Percentiles rank a stretch among this genome's conserved stretches.
Conservation (phyloP, 768 basidiomycete genomes). For the Lentinula guzmanii region DNA sequence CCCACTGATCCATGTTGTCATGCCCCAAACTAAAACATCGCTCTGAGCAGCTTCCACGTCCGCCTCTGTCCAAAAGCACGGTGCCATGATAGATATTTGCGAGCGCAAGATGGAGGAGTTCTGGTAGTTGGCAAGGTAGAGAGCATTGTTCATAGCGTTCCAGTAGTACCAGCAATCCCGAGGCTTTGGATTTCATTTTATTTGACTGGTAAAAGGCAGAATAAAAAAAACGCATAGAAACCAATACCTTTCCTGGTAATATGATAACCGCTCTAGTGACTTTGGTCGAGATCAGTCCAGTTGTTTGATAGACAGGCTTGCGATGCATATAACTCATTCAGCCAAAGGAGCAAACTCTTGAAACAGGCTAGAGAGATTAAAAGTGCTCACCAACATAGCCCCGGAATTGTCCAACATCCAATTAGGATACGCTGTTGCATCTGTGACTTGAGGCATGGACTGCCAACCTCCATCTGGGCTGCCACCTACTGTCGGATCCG, state of each 20-base stretch:
- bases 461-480: constrained; percentile 4
- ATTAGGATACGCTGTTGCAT: constrained; percentile 6
- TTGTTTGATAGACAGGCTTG: constrained; percentile 8
- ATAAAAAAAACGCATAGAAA: not conserved
- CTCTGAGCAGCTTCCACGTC: constrained; percentile 1
- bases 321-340: not conserved
- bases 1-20: constrained; percentile 7
- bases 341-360: too few species aligned
- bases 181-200: not conserved
- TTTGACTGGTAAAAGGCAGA: too few species aligned
- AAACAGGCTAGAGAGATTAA: not conserved
- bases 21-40: constrained; percentile 2
- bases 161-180: constrained; percentile 11
- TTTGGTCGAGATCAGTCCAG: constrained; percentile 2
- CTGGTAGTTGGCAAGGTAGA: not conserved
- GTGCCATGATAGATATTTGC: constrained; percentile 9
- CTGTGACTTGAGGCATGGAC: constrained; percentile 1
- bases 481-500: constrained; percentile 4
- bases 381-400: not conserved
- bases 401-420: constrained; percentile 2
- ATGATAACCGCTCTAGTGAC: constrained; percentile 8
- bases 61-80: constrained; percentile 5
- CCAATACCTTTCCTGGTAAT: constrained; percentile 4
- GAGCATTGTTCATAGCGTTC: constrained; percentile 7
- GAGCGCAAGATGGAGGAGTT: not conserved